Evolutionary conservation across 1,139 yeast genomes (phyloP), one percentile per base, ranked within the genome.

Genomic region (Lizanozyma gosingica): DNA sequence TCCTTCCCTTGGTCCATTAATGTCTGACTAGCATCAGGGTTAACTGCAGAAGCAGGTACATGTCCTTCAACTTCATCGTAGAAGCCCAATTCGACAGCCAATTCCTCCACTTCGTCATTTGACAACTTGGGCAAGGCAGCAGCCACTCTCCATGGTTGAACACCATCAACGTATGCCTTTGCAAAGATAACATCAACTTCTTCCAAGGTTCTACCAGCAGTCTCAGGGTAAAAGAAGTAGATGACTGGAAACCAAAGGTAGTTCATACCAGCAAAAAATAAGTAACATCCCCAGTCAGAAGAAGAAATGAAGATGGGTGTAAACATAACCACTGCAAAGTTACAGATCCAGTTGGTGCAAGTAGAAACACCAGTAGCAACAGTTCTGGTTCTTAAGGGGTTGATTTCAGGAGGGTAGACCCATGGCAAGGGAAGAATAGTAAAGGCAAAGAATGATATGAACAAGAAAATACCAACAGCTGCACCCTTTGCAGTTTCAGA

Each of bases 361-460:
- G 62, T 63, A 36, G 63, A 58, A 33, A 74, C 59, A 34, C 80
- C 82, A 40, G 76, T 63, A 55, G 65, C 80, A 61, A 56, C 65
- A 38, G 80, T 75, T 63, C 83, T 73, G 37, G 78, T 72, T 54
- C 73, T 67, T 56, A 76, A 67, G n/a, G 83, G 81, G 52, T 76
- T 71, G 43, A 78, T 73, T 59, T 78, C 84, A 37, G 82, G 78
- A 40, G 80, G 80, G 59, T 76, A 76, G 40, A 78, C 63, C 72
- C 79, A 73, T 48, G 79, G 76, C 59, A 76, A 66, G 36, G 78
- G 80, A 45, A 76, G 66, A 59, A 75, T 72, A 37, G 79, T 76
- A 54, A 73, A 66, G 3, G 79, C 80, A 48, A 76, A 75, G 63
- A 74, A 73, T 36, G 65, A 54, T 52, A 73, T 74, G 53, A 73